These are phyloP conservation scores for Ephemerocybe angulata DNA, from an alignment of 768 basidiomycete genomes.

Conservation along the genomic window DNA sequence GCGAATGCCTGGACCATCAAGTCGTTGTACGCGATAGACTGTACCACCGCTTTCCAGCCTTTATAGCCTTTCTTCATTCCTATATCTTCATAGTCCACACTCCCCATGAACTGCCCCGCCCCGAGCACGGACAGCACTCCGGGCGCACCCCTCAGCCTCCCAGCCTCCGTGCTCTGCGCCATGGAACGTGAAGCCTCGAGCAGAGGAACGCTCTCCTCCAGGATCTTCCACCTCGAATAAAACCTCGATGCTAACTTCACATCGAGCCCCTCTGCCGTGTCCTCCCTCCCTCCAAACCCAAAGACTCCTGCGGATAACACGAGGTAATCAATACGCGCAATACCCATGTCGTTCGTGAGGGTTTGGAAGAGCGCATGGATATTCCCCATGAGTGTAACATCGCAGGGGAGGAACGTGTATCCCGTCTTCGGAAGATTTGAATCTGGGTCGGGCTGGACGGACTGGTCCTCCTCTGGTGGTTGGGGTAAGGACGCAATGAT, in stretches of 20 bases:
- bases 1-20: constrained; percentile 18
- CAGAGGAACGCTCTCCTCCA: too few species aligned
- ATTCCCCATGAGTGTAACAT: constrained; percentile 50
- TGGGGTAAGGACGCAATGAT: constrained; percentile 41
- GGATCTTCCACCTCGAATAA: constrained; percentile 16
- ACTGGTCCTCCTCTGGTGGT: too few species aligned
- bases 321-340: constrained; percentile 51
- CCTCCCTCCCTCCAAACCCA: constrained; percentile 27
- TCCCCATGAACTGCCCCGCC: constrained; percentile 26
- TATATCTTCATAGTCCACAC: constrained; percentile 26
- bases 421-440: neutral
- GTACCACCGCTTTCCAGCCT: constrained; percentile 20
- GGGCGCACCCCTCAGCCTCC: too few species aligned
- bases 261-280: constrained; percentile 26
- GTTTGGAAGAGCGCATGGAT: constrained; percentile 32
- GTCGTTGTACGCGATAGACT: constrained; percentile 32
- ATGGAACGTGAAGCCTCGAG: too few species aligned
- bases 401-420: constrained; percentile 50
- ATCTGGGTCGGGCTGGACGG: neutral
- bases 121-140: constrained; percentile 45
- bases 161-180: too few species aligned
- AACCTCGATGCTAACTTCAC: constrained; percentile 26
- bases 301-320: constrained; percentile 44
- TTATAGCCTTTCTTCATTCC: constrained; percentile 24
- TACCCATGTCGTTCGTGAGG: constrained; percentile 20